These are phyloP conservation scores for Haematococcus sp. DNA, from an alignment of 139 green algal species.

Conservation along the genomic window DNA sequence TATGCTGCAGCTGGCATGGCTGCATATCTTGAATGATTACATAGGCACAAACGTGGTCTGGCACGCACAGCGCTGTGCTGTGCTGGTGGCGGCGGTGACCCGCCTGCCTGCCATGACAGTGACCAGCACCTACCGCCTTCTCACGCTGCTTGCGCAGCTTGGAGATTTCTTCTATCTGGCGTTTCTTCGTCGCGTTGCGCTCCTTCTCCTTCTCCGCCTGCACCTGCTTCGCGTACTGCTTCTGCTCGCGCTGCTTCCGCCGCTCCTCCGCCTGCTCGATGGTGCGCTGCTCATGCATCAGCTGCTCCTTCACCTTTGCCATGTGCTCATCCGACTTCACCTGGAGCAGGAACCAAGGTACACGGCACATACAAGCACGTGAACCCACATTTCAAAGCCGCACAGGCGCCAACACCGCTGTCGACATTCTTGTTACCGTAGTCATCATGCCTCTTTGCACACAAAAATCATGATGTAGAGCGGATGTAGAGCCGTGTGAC, in stretches of 20 bases:
- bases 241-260: constrained; percentile 86
- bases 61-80: not conserved
- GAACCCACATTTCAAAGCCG: too few species aligned
- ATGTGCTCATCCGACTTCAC: constrained; percentile 97
- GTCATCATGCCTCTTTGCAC: too few species aligned
- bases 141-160: constrained; percentile 60
- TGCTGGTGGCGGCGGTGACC: not conserved
- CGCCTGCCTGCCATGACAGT: not conserved
- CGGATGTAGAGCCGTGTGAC: too few species aligned
- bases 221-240: constrained; percentile 91
- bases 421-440: too few species aligned
- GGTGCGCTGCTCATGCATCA: constrained; percentile 81
- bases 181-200: constrained; percentile 80
- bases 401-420: too few species aligned
- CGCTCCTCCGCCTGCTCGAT: constrained; percentile 78
- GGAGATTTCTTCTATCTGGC: constrained; percentile 73
- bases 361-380: too few species aligned
- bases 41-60: not conserved
- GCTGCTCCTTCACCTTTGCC: constrained; percentile 82
- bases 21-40: not conserved
- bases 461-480: too few species aligned
- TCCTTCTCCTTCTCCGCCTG: constrained; percentile 85
- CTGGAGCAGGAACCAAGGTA: too few species aligned
- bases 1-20: not conserved
- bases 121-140: constrained; percentile 41